These are phyloP conservation scores for Phalaenopsis equestris DNA, from an alignment of 106 monocot genomes.

Conservation along the genomic window DNA sequence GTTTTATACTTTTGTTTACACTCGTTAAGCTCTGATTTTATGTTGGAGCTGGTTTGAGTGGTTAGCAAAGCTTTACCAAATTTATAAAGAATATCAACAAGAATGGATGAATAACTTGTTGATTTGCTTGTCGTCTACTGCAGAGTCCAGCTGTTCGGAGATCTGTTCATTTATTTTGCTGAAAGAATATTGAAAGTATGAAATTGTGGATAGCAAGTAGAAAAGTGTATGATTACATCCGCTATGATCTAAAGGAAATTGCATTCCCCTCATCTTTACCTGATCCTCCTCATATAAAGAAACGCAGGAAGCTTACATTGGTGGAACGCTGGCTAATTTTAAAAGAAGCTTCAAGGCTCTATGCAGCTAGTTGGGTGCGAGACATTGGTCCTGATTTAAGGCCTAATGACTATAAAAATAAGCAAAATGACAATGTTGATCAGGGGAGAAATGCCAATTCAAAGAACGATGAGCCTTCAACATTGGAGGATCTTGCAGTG, in stretches of 20 bases:
- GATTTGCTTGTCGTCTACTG: not conserved
- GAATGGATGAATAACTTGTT: not conserved
- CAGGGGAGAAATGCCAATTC: not conserved
- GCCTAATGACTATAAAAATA: conserved; percentile 21
- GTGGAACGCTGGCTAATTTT: conserved; percentile 43
- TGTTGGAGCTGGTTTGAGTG: too few species aligned
- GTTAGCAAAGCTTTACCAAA: too few species aligned
- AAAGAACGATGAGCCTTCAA: conserved; percentile 15
- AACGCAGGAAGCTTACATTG: conserved; percentile 49
- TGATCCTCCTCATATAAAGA: conserved; percentile 55
- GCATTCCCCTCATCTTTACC: conserved; percentile 88
- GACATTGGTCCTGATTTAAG: conserved; percentile 46
- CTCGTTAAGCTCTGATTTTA: too few species aligned
- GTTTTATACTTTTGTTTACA: not conserved
- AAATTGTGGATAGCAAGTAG: conserved; percentile 46
- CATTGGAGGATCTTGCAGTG: conserved; percentile 35
- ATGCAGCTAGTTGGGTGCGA: conserved; percentile 73
- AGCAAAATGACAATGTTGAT: not conserved
- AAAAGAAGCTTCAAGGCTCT: conserved; percentile 77
- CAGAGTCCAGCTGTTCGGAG: not conserved
- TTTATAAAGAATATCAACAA: too few species aligned
- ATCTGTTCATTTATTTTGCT: not conserved
- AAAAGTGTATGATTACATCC: conserved; percentile 70
- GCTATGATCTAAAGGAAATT: conserved; percentile 88
- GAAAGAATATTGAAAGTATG: conserved; percentile 11